Percentiles rank a stretch among this genome's conserved stretches.
Conservation (phyloP, 2,329 filamentous ascomycete species). For the Aspergillus jensenii region DNA sequence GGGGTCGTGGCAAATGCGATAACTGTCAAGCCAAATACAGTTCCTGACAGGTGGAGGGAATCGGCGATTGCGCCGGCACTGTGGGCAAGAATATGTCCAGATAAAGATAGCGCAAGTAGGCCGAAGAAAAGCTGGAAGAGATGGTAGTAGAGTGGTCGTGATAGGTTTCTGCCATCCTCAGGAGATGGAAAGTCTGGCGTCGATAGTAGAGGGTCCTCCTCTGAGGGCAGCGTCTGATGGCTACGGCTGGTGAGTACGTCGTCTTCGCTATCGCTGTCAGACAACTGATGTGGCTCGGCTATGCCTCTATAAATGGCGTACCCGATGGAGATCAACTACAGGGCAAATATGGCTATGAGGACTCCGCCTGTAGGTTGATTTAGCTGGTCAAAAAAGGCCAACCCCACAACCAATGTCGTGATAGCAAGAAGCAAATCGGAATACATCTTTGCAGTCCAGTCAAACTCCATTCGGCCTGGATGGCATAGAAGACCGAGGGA, state of each 20-base stretch:
- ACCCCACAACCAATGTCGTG: constrained; percentile 40
- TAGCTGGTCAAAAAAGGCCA: constrained; percentile 37
- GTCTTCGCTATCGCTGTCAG: constrained; percentile 44
- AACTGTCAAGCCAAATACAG: constrained; percentile 49
- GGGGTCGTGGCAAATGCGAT: constrained; percentile 55
- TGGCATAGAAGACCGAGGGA: constrained; percentile 52
- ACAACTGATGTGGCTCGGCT: constrained; percentile 42
- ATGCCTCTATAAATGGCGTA: constrained; percentile 49
- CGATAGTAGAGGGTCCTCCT: neutral
- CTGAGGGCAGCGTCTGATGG: neutral
- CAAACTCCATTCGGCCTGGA: constrained; percentile 39
- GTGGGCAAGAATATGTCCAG: constrained; percentile 52
- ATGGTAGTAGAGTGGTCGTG: constrained; percentile 38
- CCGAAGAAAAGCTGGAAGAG: constrained; percentile 46
- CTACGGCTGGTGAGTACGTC: constrained; percentile 8
- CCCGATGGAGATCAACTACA: constrained; percentile 47
- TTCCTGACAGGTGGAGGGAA: constrained; percentile 44
- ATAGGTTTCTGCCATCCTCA: neutral
- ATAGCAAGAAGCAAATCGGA: constrained; percentile 43
- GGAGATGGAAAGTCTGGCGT: neutral
- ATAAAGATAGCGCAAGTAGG: constrained; percentile 45
- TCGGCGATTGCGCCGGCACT: constrained; percentile 43
- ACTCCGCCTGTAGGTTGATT: constrained; percentile 38
- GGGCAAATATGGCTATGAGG: constrained; percentile 43
- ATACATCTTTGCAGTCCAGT: constrained; percentile 51